These are phyloP conservation scores for Zygoascus bituminiphila DNA, from an alignment of 805 yeast genomes.

Conservation along the genomic window DNA sequence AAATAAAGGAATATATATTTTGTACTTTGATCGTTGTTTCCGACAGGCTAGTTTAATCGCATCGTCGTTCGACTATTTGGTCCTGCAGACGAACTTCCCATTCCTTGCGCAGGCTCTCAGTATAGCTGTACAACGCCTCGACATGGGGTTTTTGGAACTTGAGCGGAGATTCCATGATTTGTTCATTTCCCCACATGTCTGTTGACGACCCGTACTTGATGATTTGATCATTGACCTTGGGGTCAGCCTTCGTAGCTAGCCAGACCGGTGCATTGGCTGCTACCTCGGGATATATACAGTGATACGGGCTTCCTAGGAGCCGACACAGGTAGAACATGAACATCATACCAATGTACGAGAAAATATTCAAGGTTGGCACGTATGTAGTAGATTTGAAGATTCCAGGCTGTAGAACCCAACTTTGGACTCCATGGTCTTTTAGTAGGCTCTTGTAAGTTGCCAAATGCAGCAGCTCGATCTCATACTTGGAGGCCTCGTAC, in stretches of 20 bases:
- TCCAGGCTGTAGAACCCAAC: slow-evolving; percentile 88
- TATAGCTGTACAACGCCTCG: slow-evolving; percentile 55
- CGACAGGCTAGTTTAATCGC: slow-evolving; percentile 10
- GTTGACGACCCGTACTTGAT: slow-evolving; percentile 70
- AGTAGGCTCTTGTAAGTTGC: slow-evolving; percentile 52
- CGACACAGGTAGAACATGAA: slow-evolving; percentile 77
- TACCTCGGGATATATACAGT: slow-evolving; percentile 76
- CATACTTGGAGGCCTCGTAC: slow-evolving; percentile 87
- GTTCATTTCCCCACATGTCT: slow-evolving; percentile 55
- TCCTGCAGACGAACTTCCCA: slow-evolving; percentile 73
- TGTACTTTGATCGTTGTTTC: background rate
- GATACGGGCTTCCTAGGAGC: slow-evolving; percentile 76
- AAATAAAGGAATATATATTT: no score
- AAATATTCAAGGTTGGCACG: slow-evolving; percentile 61
- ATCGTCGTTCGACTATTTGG: slow-evolving; percentile 50
- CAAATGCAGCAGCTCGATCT: slow-evolving; percentile 73
- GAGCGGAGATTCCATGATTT: slow-evolving; percentile 37
- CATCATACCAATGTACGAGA: slow-evolving; percentile 83
- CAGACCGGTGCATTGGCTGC: slow-evolving; percentile 85
- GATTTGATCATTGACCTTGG: slow-evolving; percentile 39
- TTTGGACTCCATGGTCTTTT: slow-evolving; percentile 46
- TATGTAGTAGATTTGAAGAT: slow-evolving; percentile 81
- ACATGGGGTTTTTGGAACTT: slow-evolving; percentile 39
- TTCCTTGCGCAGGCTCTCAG: slow-evolving; percentile 46
- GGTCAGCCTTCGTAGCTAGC: slow-evolving; percentile 48